Base-by-base conservation (phyloP, 129 eudicot species). In the Chrysanthemum lavandulifolium region DNA sequence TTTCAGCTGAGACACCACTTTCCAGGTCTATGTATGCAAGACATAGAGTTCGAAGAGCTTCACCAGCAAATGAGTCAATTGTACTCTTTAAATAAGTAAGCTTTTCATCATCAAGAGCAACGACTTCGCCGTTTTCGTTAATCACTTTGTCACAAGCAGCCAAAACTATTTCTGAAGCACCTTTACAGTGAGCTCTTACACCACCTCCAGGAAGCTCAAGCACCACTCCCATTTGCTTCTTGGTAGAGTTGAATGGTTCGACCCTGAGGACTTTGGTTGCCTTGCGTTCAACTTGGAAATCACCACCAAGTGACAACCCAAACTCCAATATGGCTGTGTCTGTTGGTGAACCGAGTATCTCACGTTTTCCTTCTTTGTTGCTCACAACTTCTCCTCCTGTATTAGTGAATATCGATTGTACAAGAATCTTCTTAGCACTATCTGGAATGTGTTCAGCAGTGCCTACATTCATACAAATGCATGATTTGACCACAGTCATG, bases 401-500 rank as follows among this genome's bases (percentile, higher is more conserved):
- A 72, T 93, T 93, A 33, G 81, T 89, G 61, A 85, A 93, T 49
- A 93, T 93, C 5, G 97, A 89, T 23, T 93, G 95, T 25, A 84
- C 48, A 16, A 93, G 78, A 55, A 77, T 71, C 72, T 81, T 81
- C 1, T 74, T 15, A 1, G 77, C 79, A 9, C 87, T 59, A 3
- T 71, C 80, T 0, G 89, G 87, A 36, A 93, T 69, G 54, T 40
- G 47, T 40, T 81, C 83, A 10, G 88, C 53, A 71, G 61, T 10
- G 59, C 51, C 13, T 68, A 73, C 82, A 7, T 80, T 82, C 92
- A 84, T 78, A 63, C 97, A 83, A 18, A 93, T 82, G 82, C 95
- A 93, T 0, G 95, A 82, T 80, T 89, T 93, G 77, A 93, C 98
- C 8, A 93, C 97, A 2, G 98, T 93, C 98, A 93, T 93, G 70